These are phyloP conservation scores for Biancaea sappan DNA, from an alignment of 306 rosid genomes.

Conservation along the genomic window DNA sequence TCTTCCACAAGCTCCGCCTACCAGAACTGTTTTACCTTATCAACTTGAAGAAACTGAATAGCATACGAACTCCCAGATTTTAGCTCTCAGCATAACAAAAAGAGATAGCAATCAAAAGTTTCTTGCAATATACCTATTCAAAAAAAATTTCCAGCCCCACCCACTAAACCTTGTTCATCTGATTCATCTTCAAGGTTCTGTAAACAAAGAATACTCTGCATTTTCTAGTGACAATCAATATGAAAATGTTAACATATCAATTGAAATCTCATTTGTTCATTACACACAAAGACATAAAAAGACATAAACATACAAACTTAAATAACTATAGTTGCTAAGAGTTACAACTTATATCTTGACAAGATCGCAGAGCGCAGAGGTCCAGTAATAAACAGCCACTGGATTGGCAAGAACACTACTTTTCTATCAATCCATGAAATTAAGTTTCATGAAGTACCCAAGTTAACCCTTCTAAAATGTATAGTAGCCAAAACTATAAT, in stretches of 20 bases:
- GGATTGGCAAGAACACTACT: not conserved
- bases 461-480: conserved; percentile 3
- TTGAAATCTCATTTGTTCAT: not conserved
- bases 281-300: not conserved
- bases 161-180: conserved; percentile 13
- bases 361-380: not conserved
- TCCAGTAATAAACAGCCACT: not conserved
- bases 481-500: conserved; percentile 5
- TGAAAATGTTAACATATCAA: not conserved
- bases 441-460: not conserved
- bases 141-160: not conserved
- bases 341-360: not conserved
- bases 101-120: not conserved
- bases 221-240: not conserved
- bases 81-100: not conserved
- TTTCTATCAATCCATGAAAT: conserved; percentile 10
- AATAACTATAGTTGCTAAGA: not conserved
- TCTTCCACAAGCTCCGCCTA: not conserved
- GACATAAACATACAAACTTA: not conserved
- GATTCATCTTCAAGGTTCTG: conserved; percentile 1
- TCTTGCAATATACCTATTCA: not conserved
- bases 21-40: not conserved
- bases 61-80: conserved; percentile 4
- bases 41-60: not conserved
- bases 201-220: too few relatives aligned